phyloP scores from a whole-genome alignment of 805 yeast species.

The Schizosaccharomyces osmophilus region DNA sequence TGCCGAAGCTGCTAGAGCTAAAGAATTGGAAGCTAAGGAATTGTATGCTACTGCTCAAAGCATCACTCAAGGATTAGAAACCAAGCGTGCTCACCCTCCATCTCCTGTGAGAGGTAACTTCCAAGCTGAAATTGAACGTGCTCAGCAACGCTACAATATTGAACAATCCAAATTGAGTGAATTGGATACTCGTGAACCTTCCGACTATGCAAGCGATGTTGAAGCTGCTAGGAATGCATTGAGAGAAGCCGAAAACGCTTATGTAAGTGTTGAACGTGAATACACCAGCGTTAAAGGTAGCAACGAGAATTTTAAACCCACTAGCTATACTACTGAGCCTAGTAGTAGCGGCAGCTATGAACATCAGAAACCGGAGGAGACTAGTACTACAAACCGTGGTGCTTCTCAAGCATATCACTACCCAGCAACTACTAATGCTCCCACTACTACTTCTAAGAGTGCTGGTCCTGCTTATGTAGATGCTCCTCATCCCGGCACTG shows the following conservation, averaged over 20 bases:
- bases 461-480: neutral
- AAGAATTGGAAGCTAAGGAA: neutral
- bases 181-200: neutral
- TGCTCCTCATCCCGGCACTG: neutral
- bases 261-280: neutral
- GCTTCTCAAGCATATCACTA: neutral
- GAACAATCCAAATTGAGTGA: neutral
- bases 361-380: too few species aligned
- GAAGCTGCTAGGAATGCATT: neutral
- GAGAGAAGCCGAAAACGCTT: neutral
- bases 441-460: neutral
- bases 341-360: neutral
- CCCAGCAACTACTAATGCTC: neutral
- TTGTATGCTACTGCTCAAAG: neutral
- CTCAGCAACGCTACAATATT: neutral
- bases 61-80: neutral
- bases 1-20: neutral
- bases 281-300: neutral
- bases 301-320: neutral
- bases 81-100: neutral
- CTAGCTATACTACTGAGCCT: neutral
- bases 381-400: too few species aligned
- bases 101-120: neutral
- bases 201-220: neutral
- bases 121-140: neutral